Evolutionary conservation across 768 basidiomycete genomes (phyloP), one percentile per base, ranked within the genome.

Genomic region (Rhodotorula taiwanensis): DNA sequence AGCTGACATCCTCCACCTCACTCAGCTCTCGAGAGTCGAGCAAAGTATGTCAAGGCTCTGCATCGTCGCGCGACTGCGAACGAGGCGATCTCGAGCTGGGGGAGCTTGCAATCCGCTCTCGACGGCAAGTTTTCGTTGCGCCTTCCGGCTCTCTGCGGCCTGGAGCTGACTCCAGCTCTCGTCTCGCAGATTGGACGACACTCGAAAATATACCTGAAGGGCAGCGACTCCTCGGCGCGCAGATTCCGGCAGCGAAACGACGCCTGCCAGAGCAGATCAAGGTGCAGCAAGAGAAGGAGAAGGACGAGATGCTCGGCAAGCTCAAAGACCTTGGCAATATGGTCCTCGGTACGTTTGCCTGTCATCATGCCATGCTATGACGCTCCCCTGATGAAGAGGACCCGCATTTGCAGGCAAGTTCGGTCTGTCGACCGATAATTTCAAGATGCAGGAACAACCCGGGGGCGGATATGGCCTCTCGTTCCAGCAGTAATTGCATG

Each of bases 391-490:
- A 36, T 54, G 20, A 52, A 23, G 16, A 9, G 58, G 16, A 21
- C 23, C 43, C 23, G 23, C 9, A 28, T 6, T 27, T 20, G 41
- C 69, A 93, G 89, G 90, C 5, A 88, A 87, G 64, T 98, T 98
- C 73, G 94, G 95, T 23, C 75, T 98, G 67, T 91, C 87, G 20
- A 97, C 93, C 0, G 86, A 98, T 74, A 98, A 94, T 77, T 98
- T 98, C 81, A 87, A 98, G 77, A 89, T 99, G 72, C 85, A 85
- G 63, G 89, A 89, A 23, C 71, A 72, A 53, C 89, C 86, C 10
- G 85, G 91, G 66, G 94, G 94, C n/a, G 91, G 94, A 0, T 98
- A 97, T 78, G 88, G 87, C 1, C 83, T 98, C 82, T 88, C 88
- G 71, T 95, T 98, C 74, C 79, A 78, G 49, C 81, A 75, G 71